Percentiles rank a stretch among this genome's conserved stretches.
Conservation (phyloP, 345 rosid species). For the sweet orange (Citrus sinensis) region DVS_A1.0 CM039168.1:19896501-19897000, state of each 20-base stretch:
- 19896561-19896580: constrained; percentile 22
- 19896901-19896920: constrained; percentile 51
- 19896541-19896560: constrained; percentile 46
- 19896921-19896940: constrained; percentile 40
- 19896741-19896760: constrained; percentile 57
- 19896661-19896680: constrained; percentile 49
- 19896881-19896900: constrained; percentile 44
- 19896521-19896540: constrained; percentile 47
- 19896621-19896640: constrained; percentile 52
- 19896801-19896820: constrained; percentile 45
- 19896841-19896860: constrained; percentile 23
- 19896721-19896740: constrained; percentile 45
- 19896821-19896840: constrained; percentile 55
- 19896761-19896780: constrained; percentile 56
- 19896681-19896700: constrained; percentile 52
- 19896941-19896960: constrained; percentile 36
- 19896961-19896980: constrained; percentile 52
- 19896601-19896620: constrained; percentile 49
- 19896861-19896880: constrained; percentile 51
- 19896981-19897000: constrained; percentile 49
- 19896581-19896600: constrained; percentile 64
- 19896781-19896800: constrained; percentile 37
- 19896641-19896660: constrained; percentile 37
- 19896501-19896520: constrained; percentile 65
- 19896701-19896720: constrained; percentile 34